Conservation (phyloP, 371 early-diverging fungal genomes). For the Globomyces sp. region DNA sequence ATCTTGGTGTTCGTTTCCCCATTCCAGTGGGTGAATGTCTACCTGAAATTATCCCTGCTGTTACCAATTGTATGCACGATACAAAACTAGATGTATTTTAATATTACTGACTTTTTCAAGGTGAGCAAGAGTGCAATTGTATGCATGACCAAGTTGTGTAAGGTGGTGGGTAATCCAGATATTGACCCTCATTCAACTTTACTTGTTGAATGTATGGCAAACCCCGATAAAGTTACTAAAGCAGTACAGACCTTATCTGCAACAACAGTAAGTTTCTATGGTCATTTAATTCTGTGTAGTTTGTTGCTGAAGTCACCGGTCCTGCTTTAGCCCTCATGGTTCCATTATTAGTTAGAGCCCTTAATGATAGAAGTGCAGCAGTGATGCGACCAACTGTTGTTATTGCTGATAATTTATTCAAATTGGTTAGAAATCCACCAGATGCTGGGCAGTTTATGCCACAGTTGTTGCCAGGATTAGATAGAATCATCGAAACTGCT, state of each 20-base stretch:
- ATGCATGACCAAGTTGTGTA: slow-evolving; percentile 67
- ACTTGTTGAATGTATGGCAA: slow-evolving; percentile 71
- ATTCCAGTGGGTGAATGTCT: slow-evolving; percentile 64
- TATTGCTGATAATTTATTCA: slow-evolving; percentile 74
- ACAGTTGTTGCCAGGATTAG: slow-evolving; percentile 72
- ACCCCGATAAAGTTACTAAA: slow-evolving; percentile 64
- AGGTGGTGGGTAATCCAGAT: slow-evolving; percentile 75
- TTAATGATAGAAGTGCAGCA: slow-evolving; percentile 37
- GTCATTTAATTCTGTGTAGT: slow-evolving; percentile 15
- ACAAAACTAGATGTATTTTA: slow-evolving; percentile 67
- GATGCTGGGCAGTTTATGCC: slow-evolving; percentile 82
- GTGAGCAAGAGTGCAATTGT: slow-evolving; percentile 49
- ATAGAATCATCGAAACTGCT: slow-evolving; percentile 72
- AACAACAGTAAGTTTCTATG: slow-evolving; percentile 46
- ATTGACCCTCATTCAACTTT: slow-evolving; percentile 66
- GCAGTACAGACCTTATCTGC: slow-evolving; percentile 71
- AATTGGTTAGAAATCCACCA: slow-evolving; percentile 75
- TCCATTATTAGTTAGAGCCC: slow-evolving; percentile 56
- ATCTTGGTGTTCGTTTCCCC: slow-evolving; percentile 58
- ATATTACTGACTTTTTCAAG: slow-evolving; percentile 25
- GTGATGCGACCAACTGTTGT: slow-evolving; percentile 37
- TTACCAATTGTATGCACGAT: slow-evolving; percentile 69
- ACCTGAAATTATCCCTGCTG: slow-evolving; percentile 69
- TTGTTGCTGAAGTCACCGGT: slow-evolving; percentile 74
- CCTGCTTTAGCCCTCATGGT: slow-evolving; percentile 80